phyloP scores from a whole-genome alignment of 257 asterid genomes.

The Cruciata laevipes region DNA sequence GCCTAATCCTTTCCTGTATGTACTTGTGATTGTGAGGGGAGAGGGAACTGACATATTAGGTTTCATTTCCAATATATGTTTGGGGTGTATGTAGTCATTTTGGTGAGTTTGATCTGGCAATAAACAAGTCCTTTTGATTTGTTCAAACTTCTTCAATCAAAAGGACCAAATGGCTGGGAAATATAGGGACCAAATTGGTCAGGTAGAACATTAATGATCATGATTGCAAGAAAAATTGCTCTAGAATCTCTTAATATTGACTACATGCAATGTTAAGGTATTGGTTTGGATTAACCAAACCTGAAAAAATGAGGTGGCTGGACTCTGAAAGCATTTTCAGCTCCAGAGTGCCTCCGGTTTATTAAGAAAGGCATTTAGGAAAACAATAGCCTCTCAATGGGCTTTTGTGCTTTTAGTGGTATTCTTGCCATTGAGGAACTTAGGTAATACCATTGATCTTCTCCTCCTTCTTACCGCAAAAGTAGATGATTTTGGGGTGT shows the following conservation, averaged over 20 bases:
- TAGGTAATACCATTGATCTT: conserved; percentile 34
- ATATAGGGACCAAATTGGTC: not conserved
- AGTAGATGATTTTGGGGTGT: conserved; percentile 37
- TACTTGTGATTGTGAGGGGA: not conserved
- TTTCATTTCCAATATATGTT: not conserved
- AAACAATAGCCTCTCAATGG: not conserved
- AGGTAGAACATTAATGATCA: not conserved
- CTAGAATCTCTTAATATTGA: not conserved
- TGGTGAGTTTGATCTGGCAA: not conserved
- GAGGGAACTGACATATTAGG: not conserved
- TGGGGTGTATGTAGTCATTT: not conserved
- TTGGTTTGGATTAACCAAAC: conserved; percentile 14
- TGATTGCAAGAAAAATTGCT: not conserved
- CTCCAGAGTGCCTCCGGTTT: not conserved
- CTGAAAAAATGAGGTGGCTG: conserved; percentile 4
- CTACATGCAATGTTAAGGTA: conserved; percentile 15
- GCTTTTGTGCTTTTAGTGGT: not conserved
- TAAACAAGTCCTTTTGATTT: not conserved
- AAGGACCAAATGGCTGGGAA: not conserved
- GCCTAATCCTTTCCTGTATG: not conserved
- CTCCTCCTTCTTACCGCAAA: conserved; percentile 50
- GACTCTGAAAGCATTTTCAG: conserved; percentile 6
- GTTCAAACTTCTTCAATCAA: not conserved
- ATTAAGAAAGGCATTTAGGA: not conserved
- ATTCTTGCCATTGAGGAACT: conserved; percentile 24